Evolutionary conservation across 768 basidiomycete genomes (phyloP), one percentile per base, ranked within the genome.

Genomic region (Boletellus ananas): DNA sequence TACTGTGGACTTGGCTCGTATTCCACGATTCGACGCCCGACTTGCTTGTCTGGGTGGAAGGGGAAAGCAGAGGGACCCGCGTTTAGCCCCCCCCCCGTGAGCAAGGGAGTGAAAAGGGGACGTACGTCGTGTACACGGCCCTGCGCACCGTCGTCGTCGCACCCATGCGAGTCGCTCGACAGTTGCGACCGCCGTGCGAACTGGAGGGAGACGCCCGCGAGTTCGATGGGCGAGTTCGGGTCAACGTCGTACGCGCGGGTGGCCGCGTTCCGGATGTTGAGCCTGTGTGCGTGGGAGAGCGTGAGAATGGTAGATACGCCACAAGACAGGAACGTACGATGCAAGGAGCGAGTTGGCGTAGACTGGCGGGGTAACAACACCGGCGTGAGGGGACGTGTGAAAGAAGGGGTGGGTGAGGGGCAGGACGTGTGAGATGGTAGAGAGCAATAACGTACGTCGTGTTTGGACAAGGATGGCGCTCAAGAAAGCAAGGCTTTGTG

Each of bases 301-400:
- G 10, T 16, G 4, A 16, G 6, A 31, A n/a, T 3, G 3, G 14
- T 6, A 8, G 3, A 43, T 31, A 4, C 13, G 17, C 9, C n/a
- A 37, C 17, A 2, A 17, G 36, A 34, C 17, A 4, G 34, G 13
- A 1, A 53, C 59, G 40, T 18, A 66, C 64, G 62, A 66, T 46
- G 60, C 52, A 23, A 66, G 55, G 35, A 66, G 57, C 27, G 64
- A 67, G 46, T 66, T 66, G 39, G 65, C 62, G 10, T 66, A 66
- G 10, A 66, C 65, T 65, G 12, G 20, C 6, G n/a, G 18, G 9
- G 29, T 3, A 25, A 43, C 11, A 16, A 6, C 42, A 18, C 13
- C 9, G 16, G n/a, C n/a, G 37, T 18, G 20, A 14, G 23, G 10
- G 23, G 10, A 36, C 13, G 35, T 29, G 2, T 29, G 2, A 29